These are phyloP conservation scores for Alloteropsis semialata DNA, from an alignment of 176 grass and related monocot species.

Conservation along the genomic window DNA sequence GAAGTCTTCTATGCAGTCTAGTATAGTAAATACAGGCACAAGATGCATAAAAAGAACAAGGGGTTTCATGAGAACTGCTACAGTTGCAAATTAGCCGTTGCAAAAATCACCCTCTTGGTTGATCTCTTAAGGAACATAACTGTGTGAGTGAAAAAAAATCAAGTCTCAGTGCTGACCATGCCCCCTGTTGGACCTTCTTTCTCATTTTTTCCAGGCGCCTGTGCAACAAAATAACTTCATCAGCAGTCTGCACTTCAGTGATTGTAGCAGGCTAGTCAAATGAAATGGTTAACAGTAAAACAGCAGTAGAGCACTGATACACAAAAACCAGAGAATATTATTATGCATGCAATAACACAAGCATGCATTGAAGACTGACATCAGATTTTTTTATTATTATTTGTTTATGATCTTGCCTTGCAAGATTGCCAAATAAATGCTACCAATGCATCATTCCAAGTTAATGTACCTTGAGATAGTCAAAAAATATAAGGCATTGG, in stretches of 20 bases:
- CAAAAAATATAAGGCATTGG: conserved; percentile 96
- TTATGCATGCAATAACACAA: background rate
- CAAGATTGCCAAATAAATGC: background rate
- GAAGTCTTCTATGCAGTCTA: background rate
- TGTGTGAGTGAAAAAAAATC: background rate
- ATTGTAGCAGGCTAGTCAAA: conserved; percentile 28
- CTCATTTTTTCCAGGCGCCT: conserved; percentile 98
- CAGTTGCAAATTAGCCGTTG: background rate
- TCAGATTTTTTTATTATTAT: background rate
- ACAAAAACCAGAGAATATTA: background rate
- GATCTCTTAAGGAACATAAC: background rate
- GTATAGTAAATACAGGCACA: background rate
- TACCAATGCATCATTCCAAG: background rate
- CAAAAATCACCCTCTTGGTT: background rate
- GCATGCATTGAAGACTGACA: background rate
- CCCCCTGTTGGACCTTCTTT: conserved; percentile 72
- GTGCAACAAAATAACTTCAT: conserved; percentile 23
- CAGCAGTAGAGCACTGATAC: background rate
- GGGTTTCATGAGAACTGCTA: background rate
- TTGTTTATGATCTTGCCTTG: background rate
- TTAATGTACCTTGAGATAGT: conserved; percentile 77
- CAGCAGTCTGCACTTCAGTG: conserved; percentile 1
- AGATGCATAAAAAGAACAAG: background rate
- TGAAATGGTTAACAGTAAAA: background rate
- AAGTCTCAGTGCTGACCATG: conserved; percentile 63